A percentile compares a stretch with the other conserved stretches of the same genome.
phyloP scores from a whole-genome alignment of 2,329 filamentous ascomycete species.

The Aspergillus sp. region DNA sequence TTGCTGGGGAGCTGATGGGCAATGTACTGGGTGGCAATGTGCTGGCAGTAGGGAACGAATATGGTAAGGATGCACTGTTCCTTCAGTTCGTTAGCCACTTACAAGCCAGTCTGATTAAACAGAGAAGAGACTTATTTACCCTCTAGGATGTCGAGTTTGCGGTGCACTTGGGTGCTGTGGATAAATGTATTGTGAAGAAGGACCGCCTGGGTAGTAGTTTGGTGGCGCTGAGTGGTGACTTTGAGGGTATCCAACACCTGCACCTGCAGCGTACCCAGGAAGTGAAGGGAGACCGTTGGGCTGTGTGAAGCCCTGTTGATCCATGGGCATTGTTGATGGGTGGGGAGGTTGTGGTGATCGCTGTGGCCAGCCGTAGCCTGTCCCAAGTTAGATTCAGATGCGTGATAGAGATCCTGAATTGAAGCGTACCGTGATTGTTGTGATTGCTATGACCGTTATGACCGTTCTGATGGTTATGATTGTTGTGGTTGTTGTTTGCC shows the following conservation, averaged over 20 bases:
- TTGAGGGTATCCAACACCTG: constrained; percentile 26
- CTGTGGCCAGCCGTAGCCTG: constrained; percentile 33
- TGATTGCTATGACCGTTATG: constrained; percentile 9
- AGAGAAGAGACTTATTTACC: constrained; percentile 14
- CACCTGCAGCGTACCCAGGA: constrained; percentile 22
- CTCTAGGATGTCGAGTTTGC: constrained; percentile 21
- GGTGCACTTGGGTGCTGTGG: constrained; percentile 11
- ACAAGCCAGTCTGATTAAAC: background rate
- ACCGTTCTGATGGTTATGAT: background rate
- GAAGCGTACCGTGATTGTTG: constrained; percentile 28
- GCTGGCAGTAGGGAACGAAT: constrained; percentile 19
- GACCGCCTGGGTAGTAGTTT: constrained; percentile 22
- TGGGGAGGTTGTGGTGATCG: constrained; percentile 30
- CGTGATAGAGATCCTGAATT: background rate
- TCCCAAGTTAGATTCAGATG: constrained; percentile 15
- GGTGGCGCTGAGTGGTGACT: constrained; percentile 22
- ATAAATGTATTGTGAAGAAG: constrained; percentile 21
- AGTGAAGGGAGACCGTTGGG: constrained; percentile 26
- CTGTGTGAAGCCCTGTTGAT: constrained; percentile 25
- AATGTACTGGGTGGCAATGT: constrained; percentile 18
- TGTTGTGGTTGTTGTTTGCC: constrained; percentile 33
- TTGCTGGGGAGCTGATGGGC: constrained; percentile 18
- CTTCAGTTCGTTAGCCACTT: constrained; percentile 1
- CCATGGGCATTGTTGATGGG: constrained; percentile 27
- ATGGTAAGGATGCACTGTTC: constrained; percentile 21